Evolutionary conservation across 225 moss, liverwort and hornwort species (phyloP).

Genomic region (Marchantia polymorpha): DNA sequence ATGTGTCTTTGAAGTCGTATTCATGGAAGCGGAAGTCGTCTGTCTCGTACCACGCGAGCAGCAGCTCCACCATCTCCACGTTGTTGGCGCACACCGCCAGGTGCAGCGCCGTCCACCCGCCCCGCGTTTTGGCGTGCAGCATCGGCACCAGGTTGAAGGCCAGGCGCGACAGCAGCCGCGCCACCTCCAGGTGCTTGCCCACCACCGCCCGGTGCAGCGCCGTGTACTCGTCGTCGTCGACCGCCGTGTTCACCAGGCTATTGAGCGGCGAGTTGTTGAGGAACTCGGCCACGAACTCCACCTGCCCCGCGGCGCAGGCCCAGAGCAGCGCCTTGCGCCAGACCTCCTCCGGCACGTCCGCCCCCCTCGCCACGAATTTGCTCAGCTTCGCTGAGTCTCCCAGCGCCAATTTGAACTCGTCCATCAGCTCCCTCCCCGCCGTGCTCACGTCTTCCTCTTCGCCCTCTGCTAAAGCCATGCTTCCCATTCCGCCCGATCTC

Average conservation of each 20-base stretch:
- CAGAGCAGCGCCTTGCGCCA: conserved; percentile 39
- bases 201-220: conserved; percentile 41
- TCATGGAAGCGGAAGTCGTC: neutral
- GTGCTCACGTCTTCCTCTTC: neutral
- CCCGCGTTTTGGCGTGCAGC: conserved; percentile 37
- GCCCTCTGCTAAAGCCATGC: neutral
- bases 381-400: neutral
- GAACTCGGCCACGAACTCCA: conserved; percentile 27
- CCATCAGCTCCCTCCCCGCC: conserved; percentile 9
- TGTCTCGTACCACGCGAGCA: conserved; percentile 20
- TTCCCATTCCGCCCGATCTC: no score
- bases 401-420: conserved; percentile 13
- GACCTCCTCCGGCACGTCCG: conserved; percentile 6
- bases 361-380: neutral
- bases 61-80: conserved; percentile 23
- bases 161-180: conserved; percentile 18
- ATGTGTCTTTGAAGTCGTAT: conserved; percentile 40
- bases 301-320: conserved; percentile 30
- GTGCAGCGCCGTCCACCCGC: conserved; percentile 44
- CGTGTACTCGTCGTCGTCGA: conserved; percentile 33
- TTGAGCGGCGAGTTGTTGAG: conserved; percentile 20
- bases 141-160: conserved; percentile 17
- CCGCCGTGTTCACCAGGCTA: conserved; percentile 19
- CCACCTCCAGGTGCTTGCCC: conserved; percentile 26
- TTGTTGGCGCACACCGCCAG: conserved; percentile 31